Percentiles rank a stretch among this genome's conserved stretches.
Evolutionary conservation across 1,284 basidiomycete genomes (phyloP).

Genomic region (Flammula alnicola): DNA sequence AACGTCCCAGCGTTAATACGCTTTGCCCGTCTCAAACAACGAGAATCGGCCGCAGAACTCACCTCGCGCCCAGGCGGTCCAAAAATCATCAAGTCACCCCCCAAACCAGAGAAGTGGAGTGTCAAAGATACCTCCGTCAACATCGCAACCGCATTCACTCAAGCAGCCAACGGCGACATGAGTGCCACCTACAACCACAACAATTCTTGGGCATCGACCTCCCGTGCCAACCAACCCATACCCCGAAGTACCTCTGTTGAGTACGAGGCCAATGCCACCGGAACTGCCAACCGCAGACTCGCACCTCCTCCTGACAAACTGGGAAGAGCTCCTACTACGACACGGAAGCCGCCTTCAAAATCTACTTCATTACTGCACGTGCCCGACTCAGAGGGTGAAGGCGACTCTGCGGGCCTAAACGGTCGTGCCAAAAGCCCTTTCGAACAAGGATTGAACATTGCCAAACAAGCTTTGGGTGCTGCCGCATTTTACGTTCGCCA

Average conservation of each 20-base stretch:
- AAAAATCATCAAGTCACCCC: constrained; percentile 44
- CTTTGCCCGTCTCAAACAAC: constrained; percentile 50
- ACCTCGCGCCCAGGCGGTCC: constrained; percentile 37
- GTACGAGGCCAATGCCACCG: constrained; percentile 66
- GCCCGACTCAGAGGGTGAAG: constrained; percentile 71
- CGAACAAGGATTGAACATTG: constrained; percentile 56
- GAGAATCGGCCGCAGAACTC: constrained; percentile 41
- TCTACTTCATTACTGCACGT: constrained; percentile 52
- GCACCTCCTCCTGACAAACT: constrained; percentile 53
- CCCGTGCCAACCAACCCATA: constrained; percentile 49
- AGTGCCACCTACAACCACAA: constrained; percentile 51
- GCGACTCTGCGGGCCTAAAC: constrained; percentile 30
- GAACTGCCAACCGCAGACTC: constrained; percentile 55
- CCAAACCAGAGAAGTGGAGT: constrained; percentile 68
- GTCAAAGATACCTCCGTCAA: constrained; percentile 85
- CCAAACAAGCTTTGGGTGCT: constrained; percentile 51
- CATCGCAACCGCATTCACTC: constrained; percentile 78
- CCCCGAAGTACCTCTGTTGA: constrained; percentile 79
- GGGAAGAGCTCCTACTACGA: constrained; percentile 22
- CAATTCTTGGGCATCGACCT: constrained; percentile 64
- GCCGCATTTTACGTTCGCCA: constrained; percentile 66
- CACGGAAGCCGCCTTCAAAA: constrained; percentile 54
- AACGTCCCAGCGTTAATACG: constrained; percentile 43
- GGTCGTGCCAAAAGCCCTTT: constrained; percentile 68
- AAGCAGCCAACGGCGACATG: constrained; percentile 61